Percentiles rank a stretch among this genome's conserved stretches.
These are phyloP conservation scores for Macrolepiota fuliginosa DNA, from an alignment of 768 basidiomycete species.

Conservation along the genomic window DNA sequence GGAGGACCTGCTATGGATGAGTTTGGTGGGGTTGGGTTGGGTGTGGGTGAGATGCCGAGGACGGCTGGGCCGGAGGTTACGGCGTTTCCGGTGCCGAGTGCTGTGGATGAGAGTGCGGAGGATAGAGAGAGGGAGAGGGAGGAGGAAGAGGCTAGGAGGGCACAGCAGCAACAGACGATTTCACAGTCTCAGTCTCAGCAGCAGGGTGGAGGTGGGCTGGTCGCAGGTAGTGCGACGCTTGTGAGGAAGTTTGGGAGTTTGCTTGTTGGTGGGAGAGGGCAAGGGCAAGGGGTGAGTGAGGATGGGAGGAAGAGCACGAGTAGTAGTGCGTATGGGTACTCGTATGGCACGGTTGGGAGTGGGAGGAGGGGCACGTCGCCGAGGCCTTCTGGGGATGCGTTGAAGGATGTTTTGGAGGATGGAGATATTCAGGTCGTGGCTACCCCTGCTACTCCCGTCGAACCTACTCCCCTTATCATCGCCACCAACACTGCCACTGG, in stretches of 20 bases:
- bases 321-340: slow-evolving; percentile 32
- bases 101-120: slow-evolving; percentile 25
- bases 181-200: not conserved
- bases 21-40: slow-evolving; percentile 22
- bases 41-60: slow-evolving; percentile 38
- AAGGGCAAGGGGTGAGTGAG: not conserved
- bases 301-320: slow-evolving; percentile 49
- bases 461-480: not conserved
- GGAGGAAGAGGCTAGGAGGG: slow-evolving; percentile 24
- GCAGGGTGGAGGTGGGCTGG: not conserved
- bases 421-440: slow-evolving; percentile 22
- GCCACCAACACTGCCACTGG: not conserved
- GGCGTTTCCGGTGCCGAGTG: slow-evolving; percentile 47
- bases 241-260: slow-evolving; percentile 77
- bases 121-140: slow-evolving; percentile 30
- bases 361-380: slow-evolving; percentile 17
- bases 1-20: slow-evolving; percentile 38
- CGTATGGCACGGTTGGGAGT: not conserved
- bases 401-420: slow-evolving; percentile 25
- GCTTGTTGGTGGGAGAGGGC: slow-evolving; percentile 44
- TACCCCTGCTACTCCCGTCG: too few relatives aligned
- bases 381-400: slow-evolving; percentile 27
- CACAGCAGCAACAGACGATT: slow-evolving; percentile 22
- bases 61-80: slow-evolving; percentile 67
- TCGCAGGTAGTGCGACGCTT: slow-evolving; percentile 67